Evolutionary conservation across 805 yeast genomes (phyloP), one percentile per base, ranked within the genome.

Genomic region (Candida odintsovae): DNA sequence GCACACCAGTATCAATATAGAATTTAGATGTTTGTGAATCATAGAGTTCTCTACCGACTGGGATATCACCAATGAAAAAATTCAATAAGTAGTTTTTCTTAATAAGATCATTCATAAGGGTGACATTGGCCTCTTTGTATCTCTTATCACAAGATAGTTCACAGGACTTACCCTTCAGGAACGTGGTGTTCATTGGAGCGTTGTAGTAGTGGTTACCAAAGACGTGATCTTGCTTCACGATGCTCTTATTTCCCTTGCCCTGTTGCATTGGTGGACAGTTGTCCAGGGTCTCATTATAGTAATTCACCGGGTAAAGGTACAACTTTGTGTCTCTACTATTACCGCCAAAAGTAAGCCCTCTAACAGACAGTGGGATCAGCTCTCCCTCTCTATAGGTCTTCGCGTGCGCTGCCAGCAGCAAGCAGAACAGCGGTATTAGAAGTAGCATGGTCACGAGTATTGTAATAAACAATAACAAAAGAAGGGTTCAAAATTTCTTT

Each of bases 21-120:
- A 56, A 62, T 35, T 46, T 53, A 10, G 53, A 51, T 1, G 62
- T 56, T 43, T 61, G 61, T 6, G 55, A 49, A 40, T 63, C 67
- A 31, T 51, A 62, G 26, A 48, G 46, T 42, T 62, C 64, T 29
- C 54, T 57, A 20, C 67, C 66, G 11, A 63, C 54, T 18, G 66
- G 66, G n/a, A 59, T 41, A 29, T 57, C 66, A 36, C 59, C 66
- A 33, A 63, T 41, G 48, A 40, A 62, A 46, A 63, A 62, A 47
- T 63, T 61, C 25, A 59, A 45, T 36, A 59, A 54, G 47, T 63
- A 63, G 39, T 62, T 60, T 46, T 45, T 57, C 40, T 55, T 60
- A 29, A 63, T 62, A n/a, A 63, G 50, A 19, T 44, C 44, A 44
- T 62, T 59, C 26, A 63, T 55, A 16, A 53, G 6, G 2, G 65